Conservation (phyloP, 1,284 basidiomycete species). For the Cerrena zonata region DNA sequence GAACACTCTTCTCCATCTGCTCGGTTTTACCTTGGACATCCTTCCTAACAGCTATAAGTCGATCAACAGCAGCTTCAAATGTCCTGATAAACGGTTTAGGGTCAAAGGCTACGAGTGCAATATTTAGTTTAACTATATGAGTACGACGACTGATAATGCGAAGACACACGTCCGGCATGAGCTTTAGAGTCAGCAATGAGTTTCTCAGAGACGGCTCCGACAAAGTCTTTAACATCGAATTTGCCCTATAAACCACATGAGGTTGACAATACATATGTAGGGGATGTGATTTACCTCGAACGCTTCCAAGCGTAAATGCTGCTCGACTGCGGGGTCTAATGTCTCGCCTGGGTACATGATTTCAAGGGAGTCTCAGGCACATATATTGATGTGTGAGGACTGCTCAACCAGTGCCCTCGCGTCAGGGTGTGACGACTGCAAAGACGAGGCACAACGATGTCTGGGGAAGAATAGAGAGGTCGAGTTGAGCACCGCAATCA, state of each 20-base stretch:
- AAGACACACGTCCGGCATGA: slow-evolving; percentile 72
- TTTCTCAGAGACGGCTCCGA: slow-evolving; percentile 79
- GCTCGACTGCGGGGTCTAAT: slow-evolving; percentile 25
- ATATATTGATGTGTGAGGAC: too few relatives aligned
- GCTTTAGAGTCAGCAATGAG: slow-evolving; percentile 79
- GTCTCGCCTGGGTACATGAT: slow-evolving; percentile 8
- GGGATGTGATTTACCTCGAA: slow-evolving; percentile 24
- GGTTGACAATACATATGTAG: neutral
- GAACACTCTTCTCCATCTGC: slow-evolving; percentile 87
- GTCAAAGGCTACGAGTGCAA: slow-evolving; percentile 68
- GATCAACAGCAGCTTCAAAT: slow-evolving; percentile 86
- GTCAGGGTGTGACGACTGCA: too few relatives aligned
- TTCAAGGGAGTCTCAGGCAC: too few relatives aligned
- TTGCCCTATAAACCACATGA: slow-evolving; percentile 52
- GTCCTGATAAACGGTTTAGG: slow-evolving; percentile 88
- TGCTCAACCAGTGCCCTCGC: too few relatives aligned
- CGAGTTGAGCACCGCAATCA: too few relatives aligned
- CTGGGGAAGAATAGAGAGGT: too few relatives aligned
- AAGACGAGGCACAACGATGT: too few relatives aligned
- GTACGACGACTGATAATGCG: neutral
- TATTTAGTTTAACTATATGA: neutral
- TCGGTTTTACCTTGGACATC: slow-evolving; percentile 86
- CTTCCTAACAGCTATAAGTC: slow-evolving; percentile 77
- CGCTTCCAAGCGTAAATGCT: slow-evolving; percentile 24
- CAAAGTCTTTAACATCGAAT: slow-evolving; percentile 88